Conservation (phyloP, 306 rosid species). For the Fragaria ananassa region DNA sequence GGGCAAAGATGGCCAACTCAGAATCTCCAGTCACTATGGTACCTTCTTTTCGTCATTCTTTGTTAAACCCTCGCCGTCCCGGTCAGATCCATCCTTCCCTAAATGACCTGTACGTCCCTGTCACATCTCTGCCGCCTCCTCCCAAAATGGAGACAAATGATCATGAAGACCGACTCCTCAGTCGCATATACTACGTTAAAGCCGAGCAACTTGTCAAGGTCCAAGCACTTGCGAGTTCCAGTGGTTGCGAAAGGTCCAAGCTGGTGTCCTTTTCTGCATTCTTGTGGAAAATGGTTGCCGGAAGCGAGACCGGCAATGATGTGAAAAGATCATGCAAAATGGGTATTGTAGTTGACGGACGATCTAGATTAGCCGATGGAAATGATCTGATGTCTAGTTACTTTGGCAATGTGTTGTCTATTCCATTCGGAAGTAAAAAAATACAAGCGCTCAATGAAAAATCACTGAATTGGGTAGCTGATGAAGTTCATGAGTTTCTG, state of each 20-base stretch:
- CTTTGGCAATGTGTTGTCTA: conserved; percentile 68
- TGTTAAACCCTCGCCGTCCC: conserved; percentile 34
- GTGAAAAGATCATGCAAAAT: conserved; percentile 32
- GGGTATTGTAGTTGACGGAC: conserved; percentile 83
- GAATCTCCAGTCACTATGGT: conserved; percentile 16
- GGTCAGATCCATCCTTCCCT: conserved; percentile 38
- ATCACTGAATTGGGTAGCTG: conserved; percentile 44
- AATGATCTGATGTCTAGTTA: conserved; percentile 24
- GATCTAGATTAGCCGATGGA: conserved; percentile 29
- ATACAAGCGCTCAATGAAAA: conserved; percentile 38
- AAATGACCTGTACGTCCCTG: conserved; percentile 43
- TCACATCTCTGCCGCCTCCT: conserved; percentile 42
- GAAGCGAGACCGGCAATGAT: neutral
- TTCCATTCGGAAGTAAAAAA: conserved; percentile 42
- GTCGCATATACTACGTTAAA: conserved; percentile 53
- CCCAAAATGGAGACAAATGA: neutral
- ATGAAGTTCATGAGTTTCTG: conserved; percentile 42
- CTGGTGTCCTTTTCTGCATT: conserved; percentile 64
- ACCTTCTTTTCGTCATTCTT: conserved; percentile 17
- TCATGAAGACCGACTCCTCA: conserved; percentile 25
- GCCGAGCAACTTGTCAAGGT: conserved; percentile 33
- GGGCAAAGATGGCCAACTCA: conserved; percentile 59
- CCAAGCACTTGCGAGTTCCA: conserved; percentile 39
- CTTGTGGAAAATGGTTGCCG: conserved; percentile 69
- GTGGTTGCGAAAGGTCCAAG: conserved; percentile 31